Conservation (phyloP, 2,329 filamentous ascomycete genomes). For the Hymenoscyphus scutula region DNA sequence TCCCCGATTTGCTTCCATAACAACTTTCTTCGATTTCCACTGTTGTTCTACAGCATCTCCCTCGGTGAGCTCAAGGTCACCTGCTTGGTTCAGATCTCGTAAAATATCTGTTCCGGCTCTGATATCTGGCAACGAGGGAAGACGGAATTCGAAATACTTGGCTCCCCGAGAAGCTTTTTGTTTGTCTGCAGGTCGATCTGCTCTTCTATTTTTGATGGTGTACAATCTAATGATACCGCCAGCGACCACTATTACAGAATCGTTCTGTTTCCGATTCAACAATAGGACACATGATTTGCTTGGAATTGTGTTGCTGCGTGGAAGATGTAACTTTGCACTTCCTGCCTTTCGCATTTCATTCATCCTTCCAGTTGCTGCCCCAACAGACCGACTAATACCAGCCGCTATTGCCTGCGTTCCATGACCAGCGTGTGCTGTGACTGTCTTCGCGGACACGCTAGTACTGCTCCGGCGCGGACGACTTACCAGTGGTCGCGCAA, state of each 20-base stretch:
- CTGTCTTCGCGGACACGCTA: conserved; percentile 32
- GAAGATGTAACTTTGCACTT: conserved; percentile 71
- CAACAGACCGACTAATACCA: conserved; percentile 71
- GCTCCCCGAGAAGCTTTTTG: conserved; percentile 50
- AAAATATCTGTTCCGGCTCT: conserved; percentile 55
- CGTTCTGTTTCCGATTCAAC: conserved; percentile 60
- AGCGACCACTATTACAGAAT: conserved; percentile 62
- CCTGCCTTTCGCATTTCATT: conserved; percentile 71
- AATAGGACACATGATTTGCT: conserved; percentile 62
- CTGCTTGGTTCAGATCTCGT: conserved; percentile 51
- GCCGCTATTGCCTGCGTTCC: conserved; percentile 71
- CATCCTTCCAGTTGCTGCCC: conserved; percentile 65
- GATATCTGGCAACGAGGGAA: conserved; percentile 58
- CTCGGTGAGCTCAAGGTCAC: conserved; percentile 32
- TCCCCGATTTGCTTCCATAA: conserved; percentile 37
- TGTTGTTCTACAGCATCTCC: conserved; percentile 31
- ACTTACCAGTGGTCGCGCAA: conserved; percentile 34
- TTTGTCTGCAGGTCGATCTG: conserved; percentile 52
- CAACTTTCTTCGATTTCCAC: conserved; percentile 40
- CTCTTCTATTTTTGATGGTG: conserved; percentile 41
- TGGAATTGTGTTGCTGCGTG: conserved; percentile 51
- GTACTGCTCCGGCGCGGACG: conserved; percentile 35
- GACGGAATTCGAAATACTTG: conserved; percentile 54
- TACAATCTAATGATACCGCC: conserved; percentile 67
- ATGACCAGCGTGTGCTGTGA: conserved; percentile 56